Base-by-base conservation (phyloP, 1,284 basidiomycete species). In the Puccinia horiana region DNA sequence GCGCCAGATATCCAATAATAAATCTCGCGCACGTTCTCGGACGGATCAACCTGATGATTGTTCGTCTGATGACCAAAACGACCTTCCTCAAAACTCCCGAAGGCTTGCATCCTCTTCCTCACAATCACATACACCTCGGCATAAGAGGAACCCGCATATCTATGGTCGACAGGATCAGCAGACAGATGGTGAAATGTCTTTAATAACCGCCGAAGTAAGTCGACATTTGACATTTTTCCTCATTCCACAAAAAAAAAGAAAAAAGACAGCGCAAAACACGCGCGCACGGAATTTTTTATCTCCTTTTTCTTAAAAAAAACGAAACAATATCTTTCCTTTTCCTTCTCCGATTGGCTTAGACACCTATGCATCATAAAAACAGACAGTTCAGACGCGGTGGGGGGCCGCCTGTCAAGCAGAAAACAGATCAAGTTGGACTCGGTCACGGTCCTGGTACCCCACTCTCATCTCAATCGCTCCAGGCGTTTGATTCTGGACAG, bases 341-440 rank as follows among this genome's bases (percentile, higher is more conserved):
- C 61, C 35, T 42, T 40, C 54, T 35, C 56, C 44, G 29, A 56
- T 23, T 58, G 56, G 40, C 73, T 47, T 76, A 76, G 75, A 76
- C 75, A 63, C 75, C 75, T 44, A 76, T 76, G 75, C 75, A 76
- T 44, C 56, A 63, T 32, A 76, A 76, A 63, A 76, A 76, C n/a
- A 61, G 47, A 76, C 56, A 76, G 29, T 76, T 76, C 58, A 76
- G 75, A 65, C 54, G 58, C 16, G 58, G 54, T 8, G 61, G 40
- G 3, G 40, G 61, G 63, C 58, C 61, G 18, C n/a, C 73, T 29
- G 61, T 32, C 14, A 76, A 58, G 40, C n/a, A 58, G 26, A 76
- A 56, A 18, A 40, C 18, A 1, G 54, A 76, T 37, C n/a, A 42
- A 40, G 26, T 52, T 6, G 73, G 32, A 5, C 54, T 42, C 5